These are phyloP conservation scores for Candida taoyuanica DNA, from an alignment of 805 yeast genomes.

Conservation along the genomic window DNA sequence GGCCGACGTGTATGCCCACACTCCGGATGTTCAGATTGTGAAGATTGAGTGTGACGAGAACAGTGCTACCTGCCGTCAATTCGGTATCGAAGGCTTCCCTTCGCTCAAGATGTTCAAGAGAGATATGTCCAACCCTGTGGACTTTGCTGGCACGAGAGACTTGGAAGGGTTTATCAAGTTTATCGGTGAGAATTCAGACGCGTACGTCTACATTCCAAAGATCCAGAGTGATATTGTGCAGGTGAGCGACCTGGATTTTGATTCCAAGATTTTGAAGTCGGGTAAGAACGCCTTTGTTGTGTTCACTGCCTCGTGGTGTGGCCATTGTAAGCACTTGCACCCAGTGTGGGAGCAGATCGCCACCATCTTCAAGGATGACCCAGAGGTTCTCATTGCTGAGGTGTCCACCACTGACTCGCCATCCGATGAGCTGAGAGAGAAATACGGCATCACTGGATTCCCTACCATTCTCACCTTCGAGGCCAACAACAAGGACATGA, in stretches of 20 bases:
- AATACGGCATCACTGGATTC: constrained; percentile 38
- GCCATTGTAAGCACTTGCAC: constrained; percentile 44
- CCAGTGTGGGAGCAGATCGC: constrained; percentile 47
- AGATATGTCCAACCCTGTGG: constrained; percentile 51
- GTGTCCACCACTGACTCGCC: constrained; percentile 41
- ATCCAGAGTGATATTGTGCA: constrained; percentile 23
- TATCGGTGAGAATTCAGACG: constrained; percentile 41
- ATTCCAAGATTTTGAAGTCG: constrained; percentile 27
- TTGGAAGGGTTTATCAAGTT: constrained; percentile 65
- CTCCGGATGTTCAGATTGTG: constrained; percentile 65
- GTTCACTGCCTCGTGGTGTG: constrained; percentile 56
- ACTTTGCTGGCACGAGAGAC: constrained; percentile 65
- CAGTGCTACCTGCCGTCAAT: constrained; percentile 65
- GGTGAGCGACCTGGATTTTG: constrained; percentile 30
- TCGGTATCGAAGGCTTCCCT: constrained; percentile 85
- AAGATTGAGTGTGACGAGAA: constrained; percentile 86
- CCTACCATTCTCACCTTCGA: constrained; percentile 50
- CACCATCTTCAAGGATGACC: constrained; percentile 35
- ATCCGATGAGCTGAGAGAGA: constrained; percentile 36
- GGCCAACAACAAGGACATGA: constrained; percentile 31
- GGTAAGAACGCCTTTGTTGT: constrained; percentile 22
- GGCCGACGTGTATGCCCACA: constrained; percentile 56
- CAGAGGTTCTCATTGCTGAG: constrained; percentile 37
- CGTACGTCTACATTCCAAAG: constrained; percentile 27
- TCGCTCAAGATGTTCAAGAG: constrained; percentile 74